phyloP scores from a whole-genome alignment of 2,329 filamentous ascomycete species.

The Aureobasidium leucospermi region DNA sequence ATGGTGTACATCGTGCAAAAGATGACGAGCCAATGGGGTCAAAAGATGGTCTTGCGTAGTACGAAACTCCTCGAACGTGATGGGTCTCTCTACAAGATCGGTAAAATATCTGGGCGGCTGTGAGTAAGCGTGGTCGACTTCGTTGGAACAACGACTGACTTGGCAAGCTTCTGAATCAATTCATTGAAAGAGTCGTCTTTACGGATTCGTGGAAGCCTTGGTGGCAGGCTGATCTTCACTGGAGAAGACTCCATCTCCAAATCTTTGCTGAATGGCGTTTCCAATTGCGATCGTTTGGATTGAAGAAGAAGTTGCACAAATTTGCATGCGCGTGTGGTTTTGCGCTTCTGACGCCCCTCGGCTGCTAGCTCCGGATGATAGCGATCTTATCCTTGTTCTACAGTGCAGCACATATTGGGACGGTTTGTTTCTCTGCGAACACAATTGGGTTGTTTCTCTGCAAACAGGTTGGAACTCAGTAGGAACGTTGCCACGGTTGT shows the following conservation, averaged over 20 bases:
- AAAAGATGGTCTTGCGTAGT: constrained; percentile 52
- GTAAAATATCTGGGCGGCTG: constrained; percentile 50
- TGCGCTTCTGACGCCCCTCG: constrained; percentile 4
- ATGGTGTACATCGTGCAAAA: constrained; percentile 57
- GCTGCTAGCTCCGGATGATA: neutral
- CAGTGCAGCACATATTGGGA: neutral
- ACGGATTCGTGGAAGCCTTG: constrained; percentile 37
- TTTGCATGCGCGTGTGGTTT: neutral
- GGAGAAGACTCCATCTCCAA: neutral
- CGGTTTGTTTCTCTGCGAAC: too few relatives aligned
- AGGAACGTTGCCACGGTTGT: too few relatives aligned
- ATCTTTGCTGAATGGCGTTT: neutral
- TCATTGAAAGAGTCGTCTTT: constrained; percentile 55
- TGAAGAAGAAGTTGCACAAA: neutral
- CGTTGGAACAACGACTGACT: constrained; percentile 36
- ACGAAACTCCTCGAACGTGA: constrained; percentile 66
- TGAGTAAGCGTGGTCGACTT: constrained; percentile 6
- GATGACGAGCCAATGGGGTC: constrained; percentile 57
- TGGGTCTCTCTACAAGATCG: constrained; percentile 56
- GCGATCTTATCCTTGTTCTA: neutral
- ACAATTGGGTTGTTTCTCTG: too few relatives aligned
- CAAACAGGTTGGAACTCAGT: too few relatives aligned
- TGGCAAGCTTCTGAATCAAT: constrained; percentile 60
- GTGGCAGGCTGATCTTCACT: neutral
- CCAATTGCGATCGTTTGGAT: neutral